A percentile compares a stretch with the other conserved stretches of the same genome.
These are phyloP conservation scores for Candida quercuum DNA, from an alignment of 805 yeast genomes.

Conservation along the genomic window DNA sequence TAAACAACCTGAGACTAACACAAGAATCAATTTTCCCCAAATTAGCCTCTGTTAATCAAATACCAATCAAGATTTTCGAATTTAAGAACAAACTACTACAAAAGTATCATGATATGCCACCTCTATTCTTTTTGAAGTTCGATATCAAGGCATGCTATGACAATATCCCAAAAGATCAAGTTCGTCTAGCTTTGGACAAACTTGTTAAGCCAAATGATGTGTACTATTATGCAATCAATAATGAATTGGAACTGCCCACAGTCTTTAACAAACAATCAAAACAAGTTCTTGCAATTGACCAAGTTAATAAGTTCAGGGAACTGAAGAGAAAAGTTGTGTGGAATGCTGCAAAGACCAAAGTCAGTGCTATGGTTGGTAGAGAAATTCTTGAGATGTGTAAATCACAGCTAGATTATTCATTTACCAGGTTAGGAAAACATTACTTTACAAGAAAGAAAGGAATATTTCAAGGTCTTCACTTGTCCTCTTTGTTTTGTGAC, in stretches of 20 bases:
- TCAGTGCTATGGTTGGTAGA: slow-evolving; percentile 29
- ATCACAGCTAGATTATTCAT: slow-evolving; percentile 49
- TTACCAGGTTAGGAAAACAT: slow-evolving; percentile 32
- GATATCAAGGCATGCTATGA: slow-evolving; percentile 81
- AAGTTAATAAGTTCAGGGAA: neutral
- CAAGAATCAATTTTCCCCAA: slow-evolving; percentile 25
- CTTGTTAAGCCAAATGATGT: slow-evolving; percentile 23
- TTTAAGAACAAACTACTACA: slow-evolving; percentile 30
- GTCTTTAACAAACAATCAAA: slow-evolving; percentile 29
- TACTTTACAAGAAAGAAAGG: slow-evolving; percentile 56
- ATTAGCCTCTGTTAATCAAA: slow-evolving; percentile 39
- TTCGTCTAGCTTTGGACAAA: slow-evolving; percentile 28
- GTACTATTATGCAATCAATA: slow-evolving; percentile 5
- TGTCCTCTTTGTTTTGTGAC: slow-evolving; percentile 74
- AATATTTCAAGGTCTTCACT: slow-evolving; percentile 77
- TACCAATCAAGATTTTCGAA: slow-evolving; percentile 31
- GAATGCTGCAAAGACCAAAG: neutral
- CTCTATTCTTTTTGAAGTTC: slow-evolving; percentile 54
- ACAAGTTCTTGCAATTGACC: neutral
- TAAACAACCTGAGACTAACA: slow-evolving; percentile 28
- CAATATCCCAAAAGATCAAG: slow-evolving; percentile 46
- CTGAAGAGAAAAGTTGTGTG: neutral
- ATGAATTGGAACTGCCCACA: slow-evolving; percentile 14
- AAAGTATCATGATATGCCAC: slow-evolving; percentile 25
- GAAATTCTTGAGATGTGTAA: slow-evolving; percentile 42